Base-by-base conservation (phyloP, 2,329 filamentous ascomycete genomes). In the Scedosporium dehoogii region DNA sequence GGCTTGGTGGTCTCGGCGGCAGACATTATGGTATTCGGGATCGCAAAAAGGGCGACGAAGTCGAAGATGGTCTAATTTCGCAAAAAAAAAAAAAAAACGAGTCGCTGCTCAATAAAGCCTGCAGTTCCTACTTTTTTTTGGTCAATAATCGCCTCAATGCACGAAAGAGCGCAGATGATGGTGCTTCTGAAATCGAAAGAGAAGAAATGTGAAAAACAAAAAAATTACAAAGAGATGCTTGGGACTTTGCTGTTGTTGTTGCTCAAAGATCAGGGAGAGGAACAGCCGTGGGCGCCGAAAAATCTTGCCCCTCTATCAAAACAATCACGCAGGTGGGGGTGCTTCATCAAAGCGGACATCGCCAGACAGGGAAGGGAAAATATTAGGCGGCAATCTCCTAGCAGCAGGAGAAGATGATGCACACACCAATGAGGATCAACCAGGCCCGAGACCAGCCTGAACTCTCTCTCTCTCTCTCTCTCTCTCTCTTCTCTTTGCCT, bases 1-100 rank as follows among this genome's bases (percentile, higher is more conserved):
- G 81, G 77, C 69, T 84, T 78, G 67, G 33, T 38, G 10, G 75
- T 76, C 68, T 81, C 79, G 67, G 75, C 71, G 65, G 77, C 72
- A 73, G 76, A 80, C 80, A 82, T 82, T 56, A 71, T 78, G 67
- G 60, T 23, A 33, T 16, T 23, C 10, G 62, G 64, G 61, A 62
- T n/a, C 23, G 33, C 14, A n/a, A 41, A 41, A 41, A 16, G n/a
- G 27, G 16, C 1, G 29, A 64, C 57, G 59, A 58, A 61, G 58
- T 48, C 38, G 59, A 59, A 25, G 59, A 21, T 29, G 33, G 48
- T 18, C 46, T 10, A 21, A 58, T 25, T 56, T 51, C 33, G 25
- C 42, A 21, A 21, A 58, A 21, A 48, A 42, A 16, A 16, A 29
- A 21, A 21, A 58, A 21, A 48, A 42, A 16, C 46, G 44, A 33